These are phyloP conservation scores for Parascedosporium putredinis DNA, from an alignment of 2,329 filamentous ascomycete species.

Conservation along the genomic window DNA sequence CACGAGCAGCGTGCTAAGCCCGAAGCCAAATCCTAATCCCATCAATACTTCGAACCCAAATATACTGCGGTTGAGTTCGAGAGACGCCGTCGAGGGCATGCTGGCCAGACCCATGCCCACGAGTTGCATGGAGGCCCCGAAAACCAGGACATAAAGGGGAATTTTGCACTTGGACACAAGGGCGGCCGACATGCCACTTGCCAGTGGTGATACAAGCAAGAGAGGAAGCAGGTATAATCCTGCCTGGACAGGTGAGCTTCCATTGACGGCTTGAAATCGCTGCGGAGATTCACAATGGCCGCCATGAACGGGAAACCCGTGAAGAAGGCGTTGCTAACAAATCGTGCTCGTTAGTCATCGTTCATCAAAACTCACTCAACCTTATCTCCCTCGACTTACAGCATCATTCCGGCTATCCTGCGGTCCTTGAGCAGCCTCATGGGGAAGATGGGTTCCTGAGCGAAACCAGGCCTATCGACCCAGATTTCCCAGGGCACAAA, in stretches of 20 bases:
- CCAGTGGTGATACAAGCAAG: not conserved
- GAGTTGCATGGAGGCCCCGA: not conserved
- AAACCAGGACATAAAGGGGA: not conserved
- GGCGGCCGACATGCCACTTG: not conserved
- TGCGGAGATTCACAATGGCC: slow-evolving; percentile 13
- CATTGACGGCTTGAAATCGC: slow-evolving; percentile 15
- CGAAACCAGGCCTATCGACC: not conserved
- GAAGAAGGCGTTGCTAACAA: not conserved
- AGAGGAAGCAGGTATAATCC: not conserved
- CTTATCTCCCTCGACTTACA: slow-evolving; percentile 15
- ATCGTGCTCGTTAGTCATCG: no score
- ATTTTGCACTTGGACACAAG: not conserved
- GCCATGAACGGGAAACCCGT: not conserved
- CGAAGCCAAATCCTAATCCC: not conserved
- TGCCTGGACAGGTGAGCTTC: not conserved
- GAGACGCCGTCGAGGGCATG: not conserved
- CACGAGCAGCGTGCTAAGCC: not conserved
- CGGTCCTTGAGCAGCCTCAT: slow-evolving; percentile 15
- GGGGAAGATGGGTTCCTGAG: slow-evolving; percentile 15
- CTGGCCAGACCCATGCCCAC: not conserved
- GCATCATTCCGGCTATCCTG: slow-evolving; percentile 10
- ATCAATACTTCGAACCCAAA: not conserved
- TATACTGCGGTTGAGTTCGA: not conserved
- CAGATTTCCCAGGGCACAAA: not conserved
- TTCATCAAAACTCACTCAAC: no score